Percentiles rank a stretch among this genome's conserved stretches.
These are phyloP conservation scores for Cercospora beticola DNA, from an alignment of 2,329 filamentous ascomycete species.

Conservation along the genomic window DNA sequence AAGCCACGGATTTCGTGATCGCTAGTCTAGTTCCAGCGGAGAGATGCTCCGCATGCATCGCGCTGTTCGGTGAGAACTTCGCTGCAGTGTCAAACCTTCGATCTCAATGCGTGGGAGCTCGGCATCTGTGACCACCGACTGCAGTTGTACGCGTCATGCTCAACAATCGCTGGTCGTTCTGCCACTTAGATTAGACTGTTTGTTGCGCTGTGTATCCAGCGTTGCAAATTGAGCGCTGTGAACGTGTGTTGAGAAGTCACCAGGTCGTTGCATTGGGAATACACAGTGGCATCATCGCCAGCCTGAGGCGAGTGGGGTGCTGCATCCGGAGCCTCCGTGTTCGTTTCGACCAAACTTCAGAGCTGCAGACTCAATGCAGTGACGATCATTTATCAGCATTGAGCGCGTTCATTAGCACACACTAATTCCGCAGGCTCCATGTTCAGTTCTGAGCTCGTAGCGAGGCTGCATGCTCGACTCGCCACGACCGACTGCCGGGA, in stretches of 20 bases:
- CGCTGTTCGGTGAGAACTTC: background rate
- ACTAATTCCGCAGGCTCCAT: background rate
- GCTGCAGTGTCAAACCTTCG: background rate
- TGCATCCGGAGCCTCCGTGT: background rate
- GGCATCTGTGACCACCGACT: background rate
- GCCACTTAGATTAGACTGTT: background rate
- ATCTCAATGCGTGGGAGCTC: background rate
- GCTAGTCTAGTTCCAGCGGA: background rate
- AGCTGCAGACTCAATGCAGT: background rate
- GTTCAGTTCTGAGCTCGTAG: background rate
- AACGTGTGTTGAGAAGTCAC: background rate
- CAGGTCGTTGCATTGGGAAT: background rate
- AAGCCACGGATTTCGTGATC: background rate
- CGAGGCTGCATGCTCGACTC: background rate
- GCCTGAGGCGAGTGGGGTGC: background rate
- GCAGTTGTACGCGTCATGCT: background rate
- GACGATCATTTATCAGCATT: background rate
- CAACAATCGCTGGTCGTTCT: background rate
- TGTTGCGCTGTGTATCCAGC: background rate
- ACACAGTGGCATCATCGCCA: background rate
- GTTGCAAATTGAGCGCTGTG: background rate
- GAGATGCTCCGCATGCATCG: background rate
- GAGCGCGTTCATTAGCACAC: background rate
- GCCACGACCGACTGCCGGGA: background rate
- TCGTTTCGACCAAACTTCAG: slow-evolving; percentile 1